These are phyloP conservation scores for Arbutus unedo DNA, from an alignment of 148 eudicot genomes.

Conservation along the genomic window DNA sequence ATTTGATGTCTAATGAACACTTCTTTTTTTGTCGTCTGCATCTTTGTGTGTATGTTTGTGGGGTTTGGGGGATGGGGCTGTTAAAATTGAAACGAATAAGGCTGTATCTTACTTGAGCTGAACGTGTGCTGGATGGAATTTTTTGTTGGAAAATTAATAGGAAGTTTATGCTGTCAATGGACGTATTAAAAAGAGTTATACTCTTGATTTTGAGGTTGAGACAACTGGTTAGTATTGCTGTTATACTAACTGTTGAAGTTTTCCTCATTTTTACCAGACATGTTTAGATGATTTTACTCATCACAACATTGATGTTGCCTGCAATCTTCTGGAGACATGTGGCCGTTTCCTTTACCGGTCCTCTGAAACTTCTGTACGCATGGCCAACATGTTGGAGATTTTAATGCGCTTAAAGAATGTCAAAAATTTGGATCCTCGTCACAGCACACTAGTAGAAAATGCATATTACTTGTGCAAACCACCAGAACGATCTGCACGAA, in stretches of 20 bases:
- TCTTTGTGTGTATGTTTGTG: no score
- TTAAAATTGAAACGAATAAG: not conserved
- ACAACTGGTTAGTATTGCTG: not conserved
- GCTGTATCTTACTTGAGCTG: not conserved
- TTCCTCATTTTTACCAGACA: constrained; percentile 43
- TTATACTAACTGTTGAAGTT: constrained; percentile 5
- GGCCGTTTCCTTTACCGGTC: constrained; percentile 93
- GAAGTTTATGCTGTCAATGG: not conserved
- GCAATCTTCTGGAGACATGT: constrained; percentile 98
- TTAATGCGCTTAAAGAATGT: constrained; percentile 96
- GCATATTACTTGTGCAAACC: constrained; percentile 97
- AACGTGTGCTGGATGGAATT: not conserved
- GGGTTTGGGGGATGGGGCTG: not conserved
- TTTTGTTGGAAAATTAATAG: not conserved
- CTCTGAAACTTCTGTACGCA: constrained; percentile 87
- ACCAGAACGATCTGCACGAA: constrained; percentile 90
- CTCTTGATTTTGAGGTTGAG: no score
- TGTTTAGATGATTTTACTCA: constrained; percentile 96
- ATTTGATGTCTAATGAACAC: no score
- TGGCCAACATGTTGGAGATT: constrained; percentile 97
- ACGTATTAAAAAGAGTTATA: no score
- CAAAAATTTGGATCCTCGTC: constrained; percentile 97
- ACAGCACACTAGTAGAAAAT: constrained; percentile 95
- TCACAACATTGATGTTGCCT: constrained; percentile 97
- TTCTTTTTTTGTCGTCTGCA: no score